phyloP scores from a whole-genome alignment of 495 filamentous ascomycete species.

The Penicillium antarcticum region DNA sequence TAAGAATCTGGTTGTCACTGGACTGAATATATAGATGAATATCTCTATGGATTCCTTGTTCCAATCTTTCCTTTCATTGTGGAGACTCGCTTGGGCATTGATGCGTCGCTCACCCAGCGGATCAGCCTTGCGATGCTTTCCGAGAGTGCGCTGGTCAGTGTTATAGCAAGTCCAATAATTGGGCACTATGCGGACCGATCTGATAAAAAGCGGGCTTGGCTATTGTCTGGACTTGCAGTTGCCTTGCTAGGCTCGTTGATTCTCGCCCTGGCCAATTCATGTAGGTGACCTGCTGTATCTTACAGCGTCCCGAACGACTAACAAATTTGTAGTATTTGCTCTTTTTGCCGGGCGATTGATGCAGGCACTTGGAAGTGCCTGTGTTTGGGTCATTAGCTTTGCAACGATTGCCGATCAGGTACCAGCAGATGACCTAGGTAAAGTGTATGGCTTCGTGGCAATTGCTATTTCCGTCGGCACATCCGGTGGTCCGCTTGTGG shows the following conservation, averaged over 20 bases:
- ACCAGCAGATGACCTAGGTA: constrained; percentile 17
- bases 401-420: constrained; percentile 21
- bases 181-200: constrained; percentile 18
- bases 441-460: constrained; percentile 13
- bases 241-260: constrained; percentile 3
- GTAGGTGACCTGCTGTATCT: constrained; percentile 2
- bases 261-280: not conserved
- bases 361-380: not conserved
- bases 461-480: constrained; percentile 19
- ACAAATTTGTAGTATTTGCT: constrained; percentile 1
- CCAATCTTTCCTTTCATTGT: constrained; percentile 27
- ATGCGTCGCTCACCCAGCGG: constrained; percentile 18
- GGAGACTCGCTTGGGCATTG: constrained; percentile 22
- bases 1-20: not conserved
- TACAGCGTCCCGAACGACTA: no score
- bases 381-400: constrained; percentile 20
- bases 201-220: constrained; percentile 5
- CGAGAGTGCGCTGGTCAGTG: constrained; percentile 15
- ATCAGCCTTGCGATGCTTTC: constrained; percentile 21
- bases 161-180: constrained; percentile 18
- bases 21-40: constrained; percentile 46
- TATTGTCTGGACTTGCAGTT: constrained; percentile 12
- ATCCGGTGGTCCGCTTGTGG: constrained; percentile 17
- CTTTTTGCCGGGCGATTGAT: constrained; percentile 10
- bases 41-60: constrained; percentile 27